Conservation (phyloP, 495 filamentous ascomycete species). For the Lentithecium fluviatile region DNA sequence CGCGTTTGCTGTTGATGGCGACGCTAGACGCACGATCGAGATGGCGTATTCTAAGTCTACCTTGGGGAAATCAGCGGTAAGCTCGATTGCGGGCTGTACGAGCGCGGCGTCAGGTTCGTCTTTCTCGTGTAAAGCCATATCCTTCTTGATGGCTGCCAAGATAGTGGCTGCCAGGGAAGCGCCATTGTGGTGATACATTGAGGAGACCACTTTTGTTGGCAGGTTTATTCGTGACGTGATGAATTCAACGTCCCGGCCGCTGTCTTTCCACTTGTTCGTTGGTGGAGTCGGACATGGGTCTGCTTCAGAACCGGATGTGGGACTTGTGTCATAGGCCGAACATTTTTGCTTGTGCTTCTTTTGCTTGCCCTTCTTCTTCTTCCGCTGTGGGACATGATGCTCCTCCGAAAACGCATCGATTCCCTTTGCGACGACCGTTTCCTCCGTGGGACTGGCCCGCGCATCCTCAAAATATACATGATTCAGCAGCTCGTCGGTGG, state of each 20-base stretch:
- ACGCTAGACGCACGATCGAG: slow-evolving; percentile 55
- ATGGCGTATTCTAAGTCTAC: slow-evolving; percentile 48
- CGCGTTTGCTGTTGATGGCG: slow-evolving; percentile 55
- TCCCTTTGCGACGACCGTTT: slow-evolving; percentile 59
- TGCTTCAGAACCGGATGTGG: slow-evolving; percentile 17
- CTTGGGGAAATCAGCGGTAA: slow-evolving; percentile 54
- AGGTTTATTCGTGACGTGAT: slow-evolving; percentile 54
- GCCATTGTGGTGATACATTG: slow-evolving; percentile 61
- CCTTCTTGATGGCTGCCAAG: slow-evolving; percentile 48
- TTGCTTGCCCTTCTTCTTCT: slow-evolving; percentile 50
- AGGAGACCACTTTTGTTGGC: slow-evolving; percentile 52
- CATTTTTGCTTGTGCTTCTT: slow-evolving; percentile 43
- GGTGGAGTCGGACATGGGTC: slow-evolving; percentile 2
- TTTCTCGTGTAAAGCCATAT: slow-evolving; percentile 41
- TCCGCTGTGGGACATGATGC: slow-evolving; percentile 43
- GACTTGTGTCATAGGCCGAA: background rate
- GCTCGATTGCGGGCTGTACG: slow-evolving; percentile 52
- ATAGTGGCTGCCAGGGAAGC: slow-evolving; percentile 60
- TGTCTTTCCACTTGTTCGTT: slow-evolving; percentile 57
- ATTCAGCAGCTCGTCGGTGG: slow-evolving; percentile 81
- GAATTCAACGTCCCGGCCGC: slow-evolving; percentile 59
- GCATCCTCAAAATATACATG: slow-evolving; percentile 67
- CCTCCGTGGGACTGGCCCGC: slow-evolving; percentile 43
- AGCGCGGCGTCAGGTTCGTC: slow-evolving; percentile 45
- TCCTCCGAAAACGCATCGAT: slow-evolving; percentile 72